Conservation (phyloP, 1,284 basidiomycete genomes). For the Pascua guehoae region DNA sequence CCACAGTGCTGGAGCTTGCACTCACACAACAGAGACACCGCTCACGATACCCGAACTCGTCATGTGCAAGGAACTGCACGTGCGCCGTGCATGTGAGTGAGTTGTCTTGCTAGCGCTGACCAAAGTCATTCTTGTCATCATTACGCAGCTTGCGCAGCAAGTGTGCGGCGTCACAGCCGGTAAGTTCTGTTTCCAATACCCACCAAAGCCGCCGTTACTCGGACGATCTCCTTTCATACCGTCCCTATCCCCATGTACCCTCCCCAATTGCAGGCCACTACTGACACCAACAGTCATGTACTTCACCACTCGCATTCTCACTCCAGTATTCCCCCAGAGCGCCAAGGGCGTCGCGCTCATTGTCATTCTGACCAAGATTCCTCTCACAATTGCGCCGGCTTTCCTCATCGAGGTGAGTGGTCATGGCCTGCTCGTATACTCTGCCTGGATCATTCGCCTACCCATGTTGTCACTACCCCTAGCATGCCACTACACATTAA, state of each 20-base stretch:
- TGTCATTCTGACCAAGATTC: conserved; percentile 46
- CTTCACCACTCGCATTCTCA: conserved; percentile 47
- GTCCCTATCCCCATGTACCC: too few relatives aligned
- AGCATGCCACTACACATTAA: too few relatives aligned
- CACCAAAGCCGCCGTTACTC: too few relatives aligned
- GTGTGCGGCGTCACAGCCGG: conserved; percentile 40
- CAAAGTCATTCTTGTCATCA: conserved; percentile 33
- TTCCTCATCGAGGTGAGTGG: conserved; percentile 40
- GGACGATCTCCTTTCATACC: conserved; percentile 18
- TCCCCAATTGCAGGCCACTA: too few relatives aligned
- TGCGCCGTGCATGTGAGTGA: conserved; percentile 5
- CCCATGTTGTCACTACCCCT: too few relatives aligned
- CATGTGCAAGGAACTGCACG: conserved; percentile 20
- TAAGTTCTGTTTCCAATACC: conserved; percentile 43
- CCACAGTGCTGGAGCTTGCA: too few relatives aligned
- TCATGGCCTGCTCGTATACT: conserved; percentile 18
- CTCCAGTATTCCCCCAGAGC: conserved; percentile 39
- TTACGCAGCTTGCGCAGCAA: conserved; percentile 39
- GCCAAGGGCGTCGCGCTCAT: conserved; percentile 40
- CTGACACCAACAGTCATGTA: conserved; percentile 38
- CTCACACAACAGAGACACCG: background rate
- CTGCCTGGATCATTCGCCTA: too few relatives aligned
- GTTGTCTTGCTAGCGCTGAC: background rate
- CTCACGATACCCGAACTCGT: conserved; percentile 32
- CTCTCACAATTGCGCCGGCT: conserved; percentile 50